These are phyloP conservation scores for Omphalotus guepiniiformis DNA, from an alignment of 768 basidiomycete genomes.

Conservation along the genomic window DNA sequence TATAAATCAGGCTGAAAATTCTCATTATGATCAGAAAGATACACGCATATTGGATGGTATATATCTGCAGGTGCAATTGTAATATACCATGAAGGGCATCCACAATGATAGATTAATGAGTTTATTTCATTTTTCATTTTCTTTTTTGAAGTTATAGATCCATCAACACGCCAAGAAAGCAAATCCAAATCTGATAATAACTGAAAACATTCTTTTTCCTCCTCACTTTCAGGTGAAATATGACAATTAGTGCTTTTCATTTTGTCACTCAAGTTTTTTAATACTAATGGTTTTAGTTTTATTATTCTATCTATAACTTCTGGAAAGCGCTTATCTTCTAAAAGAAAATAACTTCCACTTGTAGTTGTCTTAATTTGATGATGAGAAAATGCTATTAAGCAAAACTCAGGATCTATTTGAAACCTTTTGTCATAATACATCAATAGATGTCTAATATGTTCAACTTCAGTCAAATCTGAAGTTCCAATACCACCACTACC, in stretches of 20 bases:
- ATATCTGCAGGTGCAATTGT: slow-evolving; percentile 5
- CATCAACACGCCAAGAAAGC: neutral
- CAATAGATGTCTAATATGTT: neutral
- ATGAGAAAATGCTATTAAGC: neutral
- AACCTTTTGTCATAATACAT: slow-evolving; percentile 1
- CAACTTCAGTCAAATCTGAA: neutral
- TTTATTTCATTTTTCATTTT: slow-evolving; percentile 4
- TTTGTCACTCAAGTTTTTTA: neutral
- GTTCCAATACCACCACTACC: slow-evolving; percentile 1
- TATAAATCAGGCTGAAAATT: neutral
- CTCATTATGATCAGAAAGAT: slow-evolving; percentile 1
- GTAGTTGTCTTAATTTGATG: neutral
- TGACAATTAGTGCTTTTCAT: neutral
- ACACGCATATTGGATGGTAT: slow-evolving; percentile 1
- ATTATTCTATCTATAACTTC: neutral
- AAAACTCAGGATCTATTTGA: neutral
- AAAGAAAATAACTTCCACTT: neutral
- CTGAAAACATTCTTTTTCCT: slow-evolving; percentile 1
- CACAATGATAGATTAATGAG: neutral
- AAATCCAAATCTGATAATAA: slow-evolving; percentile 1
- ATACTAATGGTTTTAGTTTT: neutral
- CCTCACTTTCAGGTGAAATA: neutral
- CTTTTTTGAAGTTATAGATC: slow-evolving; percentile 2
- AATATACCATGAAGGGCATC: slow-evolving; percentile 8
- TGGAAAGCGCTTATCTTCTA: neutral